Base-by-base conservation (phyloP, 306 rosid species). In the Astragalus glycyphyllos region DNA sequence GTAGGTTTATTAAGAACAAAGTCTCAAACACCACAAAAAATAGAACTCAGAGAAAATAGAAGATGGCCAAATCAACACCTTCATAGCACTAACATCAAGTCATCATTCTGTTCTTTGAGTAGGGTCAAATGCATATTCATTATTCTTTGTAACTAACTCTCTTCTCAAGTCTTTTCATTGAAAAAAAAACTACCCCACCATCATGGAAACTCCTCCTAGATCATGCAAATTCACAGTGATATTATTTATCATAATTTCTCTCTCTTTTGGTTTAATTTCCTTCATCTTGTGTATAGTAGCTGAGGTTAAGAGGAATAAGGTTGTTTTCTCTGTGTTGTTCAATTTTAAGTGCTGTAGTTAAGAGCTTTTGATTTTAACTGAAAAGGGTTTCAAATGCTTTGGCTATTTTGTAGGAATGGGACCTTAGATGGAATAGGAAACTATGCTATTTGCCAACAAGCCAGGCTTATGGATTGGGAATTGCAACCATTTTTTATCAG, bases 231-330 rank as follows among this genome's bases (percentile, higher is more conserved):
- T 75, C 29, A 49, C 67, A 31, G 14, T 74, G 6, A 62, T 60
- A 35, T 76, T 77, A 54, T 64, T 68, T 60, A 4, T 84, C 17
- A 61, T 80, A 46, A 16, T 77, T 63, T 81, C 80, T 42, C 87
- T 77, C 81, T 81, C 74, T 46, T 85, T 86, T 41, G 89, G 95
- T 44, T 34, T 84, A 29, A 41, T 80, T 56, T 85, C 98, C 73
- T 79, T 76, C 62, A 15, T 75, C 29, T 80, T 85, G 5, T 92
- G 96, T 78, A 74, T 89, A 56, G 92, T 83, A 0, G 92, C 98
- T 0, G 92, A 84, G 80, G 41, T 78, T 4, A 77, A 65, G 75
- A 83, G 84, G 72, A 77, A 84, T 10, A 81, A 83, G 94, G 89
- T 87, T 71, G 15, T 4, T 2, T 3, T 38, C 5, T 0, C 3